Base-by-base conservation (phyloP, 495 filamentous ascomycete species). In the Podospora pseudocomata region DNA sequence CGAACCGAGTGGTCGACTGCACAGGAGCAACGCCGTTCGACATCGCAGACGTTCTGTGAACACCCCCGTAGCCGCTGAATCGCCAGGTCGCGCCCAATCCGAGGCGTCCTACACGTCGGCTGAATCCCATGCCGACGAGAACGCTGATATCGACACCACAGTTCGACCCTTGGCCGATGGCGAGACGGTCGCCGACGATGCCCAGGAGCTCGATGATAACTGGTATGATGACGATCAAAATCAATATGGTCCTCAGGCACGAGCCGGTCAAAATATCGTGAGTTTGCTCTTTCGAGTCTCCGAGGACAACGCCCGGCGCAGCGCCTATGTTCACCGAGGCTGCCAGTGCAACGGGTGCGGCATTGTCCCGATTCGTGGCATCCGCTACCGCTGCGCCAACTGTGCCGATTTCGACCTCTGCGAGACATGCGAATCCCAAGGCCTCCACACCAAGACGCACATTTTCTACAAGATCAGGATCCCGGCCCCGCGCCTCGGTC, bases 241-340 rank as follows among this genome's bases (percentile, higher is more conserved):
- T 75, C 70, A 74, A 68, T 75, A 73, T 69, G 63, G 61, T 32
- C 63, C 49, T 20, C 67, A 87, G 56, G 84, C 83, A 53, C 83
- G 88, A n/a, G 87, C 88, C 66, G 89, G 89, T 56, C 89, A 91
- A 72, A 92, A 91, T 65, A 81, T 92, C 66, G 86, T 92, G 30
- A 89, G 85, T 63, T 76, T 93, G 2, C 82, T 92, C 3, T 93
- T 91, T 74, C 85, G 89, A 53, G 91, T 93, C n/a, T 91, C 90
- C 0, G 90, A 92, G 73, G 90, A 96, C 68, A 91, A 93, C 66
- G 89, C 92, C 4, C 84, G 86, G 60, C 84, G 89, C 62, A 93
- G 96, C 75, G 92, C 92, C 18, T 96, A 94, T 74, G 90, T 97
- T 30, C 95, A 99, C 75, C 90, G 95, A 3, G 93, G 96, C n/a